Base-by-base conservation (phyloP, 345 rosid genomes). In the Salix arbutifolia region DNA sequence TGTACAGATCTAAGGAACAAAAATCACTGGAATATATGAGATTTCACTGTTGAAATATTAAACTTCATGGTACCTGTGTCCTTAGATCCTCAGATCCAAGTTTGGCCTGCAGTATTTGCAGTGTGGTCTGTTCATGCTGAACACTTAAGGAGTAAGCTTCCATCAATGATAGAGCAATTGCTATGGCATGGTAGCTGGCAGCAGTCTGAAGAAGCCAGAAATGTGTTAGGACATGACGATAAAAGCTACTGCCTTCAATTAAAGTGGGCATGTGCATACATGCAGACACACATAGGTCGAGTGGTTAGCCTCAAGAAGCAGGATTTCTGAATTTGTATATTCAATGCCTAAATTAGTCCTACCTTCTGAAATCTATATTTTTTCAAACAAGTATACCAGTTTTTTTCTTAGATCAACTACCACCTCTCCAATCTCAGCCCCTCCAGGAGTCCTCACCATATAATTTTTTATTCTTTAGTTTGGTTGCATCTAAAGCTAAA, bases 121-220 rank as follows among this genome's bases (percentile, higher is more conserved):
- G 74, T 21, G 84, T 82, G 44, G 84, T 82, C 65, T 82, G 84
- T 46, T 82, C 84, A 58, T 82, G 84, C 70, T 82, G 84, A 46
- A 82, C 84, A 31, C 84, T 82, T 42, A 82, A 75, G 73, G 84
- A 78, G 76, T 82, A 82, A 42, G 81, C 84, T 74, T 82, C 84
- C 84, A 82, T 82, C 76, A 82, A 74, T 5, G 84, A 82, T 31
- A 82, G 84, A 65, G 84, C 84, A 71, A 82, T 82, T 25, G 84
- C 84, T 33, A 82, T 82, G 48, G 84, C 84, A 82, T 82, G 84
- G 73, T 82, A 82, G 81, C 84, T 82, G 76, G 84, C 84, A 56
- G 84, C 81, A 66, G 84, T 82, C 84, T 82, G 65, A 56, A 81
- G 68, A 81, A 74, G 71, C 72, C 82, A 69, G 65, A 73, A 68